Conservation (phyloP, 2,329 filamentous ascomycete genomes). For the Ascomycota sp. region DNA sequence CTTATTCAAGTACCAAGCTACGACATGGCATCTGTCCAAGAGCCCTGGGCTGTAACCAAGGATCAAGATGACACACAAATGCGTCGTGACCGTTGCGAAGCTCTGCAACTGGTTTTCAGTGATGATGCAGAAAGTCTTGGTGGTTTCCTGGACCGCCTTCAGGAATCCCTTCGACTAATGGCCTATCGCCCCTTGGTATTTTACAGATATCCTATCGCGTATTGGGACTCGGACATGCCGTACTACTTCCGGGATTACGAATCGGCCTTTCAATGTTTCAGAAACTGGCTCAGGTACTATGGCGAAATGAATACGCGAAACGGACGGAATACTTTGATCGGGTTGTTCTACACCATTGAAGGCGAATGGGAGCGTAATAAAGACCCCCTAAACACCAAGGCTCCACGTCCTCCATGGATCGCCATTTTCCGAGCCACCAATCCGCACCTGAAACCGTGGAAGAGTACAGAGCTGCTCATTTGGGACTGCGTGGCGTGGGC, state of each 20-base stretch:
- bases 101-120: not conserved
- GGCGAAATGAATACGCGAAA: not conserved
- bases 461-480: conserved; percentile 25
- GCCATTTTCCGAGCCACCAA: conserved; percentile 22
- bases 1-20: conserved; percentile 12
- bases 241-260: conserved; percentile 6
- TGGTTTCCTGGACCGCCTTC: not conserved
- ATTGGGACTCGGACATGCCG: conserved; percentile 10
- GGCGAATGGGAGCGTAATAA: conserved; percentile 1
- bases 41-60: conserved; percentile 11
- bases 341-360: conserved; percentile 25
- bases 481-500: conserved; percentile 22
- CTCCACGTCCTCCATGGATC: conserved; percentile 26
- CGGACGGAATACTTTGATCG: conserved; percentile 8
- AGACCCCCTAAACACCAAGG: conserved; percentile 4
- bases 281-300: conserved; percentile 7
- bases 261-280: conserved; percentile 5
- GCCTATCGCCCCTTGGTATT: conserved; percentile 9
- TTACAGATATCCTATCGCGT: conserved; percentile 19
- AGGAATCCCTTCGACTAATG: not conserved
- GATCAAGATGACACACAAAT: conserved; percentile 2
- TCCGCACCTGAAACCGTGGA: conserved; percentile 12
- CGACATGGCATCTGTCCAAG: conserved; percentile 10
- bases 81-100: not conserved
- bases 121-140: not conserved